Base-by-base conservation (phyloP, 2,329 filamentous ascomycete genomes). In the Colletotrichum paranaense region DNA sequence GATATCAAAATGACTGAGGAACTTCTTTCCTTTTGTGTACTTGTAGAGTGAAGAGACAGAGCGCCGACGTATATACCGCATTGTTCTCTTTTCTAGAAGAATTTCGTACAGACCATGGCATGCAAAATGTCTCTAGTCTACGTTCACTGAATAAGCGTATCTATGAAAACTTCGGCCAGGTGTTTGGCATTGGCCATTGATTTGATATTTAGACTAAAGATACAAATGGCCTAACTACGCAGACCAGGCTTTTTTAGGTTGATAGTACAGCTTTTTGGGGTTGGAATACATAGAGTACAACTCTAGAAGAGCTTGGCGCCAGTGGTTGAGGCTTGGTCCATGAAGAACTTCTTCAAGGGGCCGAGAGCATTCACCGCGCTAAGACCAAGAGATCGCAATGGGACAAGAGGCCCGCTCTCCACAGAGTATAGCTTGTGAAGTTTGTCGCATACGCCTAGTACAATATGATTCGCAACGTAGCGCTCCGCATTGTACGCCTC, bases 381-480 rank as follows among this genome's bases (percentile, higher is more conserved):
- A 74, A 98, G 82, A 0, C 96, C 96, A 59, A 95, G 79, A 66
- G 94, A 95, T 74, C 96, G 89, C 63, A 95, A 86, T 77, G 93
- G 92, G 22, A 98, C 93, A 42, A 98, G 84, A 1, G 95, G 95
- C 0, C 94, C 94, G 74, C 90, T 92, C 26, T 91, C 91, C 0
- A 94, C 91, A n/a, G 92, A 93, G 82, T 98, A 98, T 56, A 98
- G 84, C 85, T 96, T 97, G 83, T 98, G 95, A 77, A 98, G 86
- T 84, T 98, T 96, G 84, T 98, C 96, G 76, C 92, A 94, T 58
- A 93, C 93, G 68, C 91, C 95, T 67, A 95, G 87, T 81, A 97
- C 88, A 73, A 92, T 88, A 76, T 93, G 93, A 82, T 98, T 98
- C 53, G 91, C 90, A 2, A 92, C 89, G 82, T 97, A 99, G 52